A percentile compares a stretch with the other conserved stretches of the same genome.
phyloP scores from a whole-genome alignment of 345 rosid species.

The Jatropha curcas region DNA sequence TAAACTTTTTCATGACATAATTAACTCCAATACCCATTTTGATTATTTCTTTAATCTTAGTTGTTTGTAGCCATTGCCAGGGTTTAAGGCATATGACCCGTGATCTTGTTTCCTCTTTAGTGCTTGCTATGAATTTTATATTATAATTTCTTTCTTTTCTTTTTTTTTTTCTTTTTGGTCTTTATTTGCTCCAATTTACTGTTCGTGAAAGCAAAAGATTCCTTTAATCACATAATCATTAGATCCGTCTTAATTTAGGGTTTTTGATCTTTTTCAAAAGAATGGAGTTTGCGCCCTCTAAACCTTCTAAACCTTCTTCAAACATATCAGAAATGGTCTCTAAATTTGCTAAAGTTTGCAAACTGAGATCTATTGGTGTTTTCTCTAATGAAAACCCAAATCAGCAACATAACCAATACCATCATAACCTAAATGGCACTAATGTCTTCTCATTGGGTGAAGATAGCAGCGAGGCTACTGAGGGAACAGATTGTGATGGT shows the following conservation, averaged over 20 bases:
- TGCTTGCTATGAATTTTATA: slow-evolving; percentile 2
- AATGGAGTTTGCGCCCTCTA: slow-evolving; percentile 47
- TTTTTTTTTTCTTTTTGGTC: neutral
- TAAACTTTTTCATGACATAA: neutral
- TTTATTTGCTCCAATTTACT: neutral
- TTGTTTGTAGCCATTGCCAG: neutral
- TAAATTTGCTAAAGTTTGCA: slow-evolving; percentile 58
- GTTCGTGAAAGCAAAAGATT: slow-evolving; percentile 3
- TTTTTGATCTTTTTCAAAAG: neutral
- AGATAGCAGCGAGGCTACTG: slow-evolving; percentile 33
- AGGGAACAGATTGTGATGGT: slow-evolving; percentile 27
- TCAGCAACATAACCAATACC: slow-evolving; percentile 18
- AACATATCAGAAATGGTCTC: slow-evolving; percentile 53
- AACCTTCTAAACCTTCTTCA: slow-evolving; percentile 41
- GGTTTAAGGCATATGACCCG: slow-evolving; percentile 18
- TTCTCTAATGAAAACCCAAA: slow-evolving; percentile 39
- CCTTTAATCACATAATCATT: neutral
- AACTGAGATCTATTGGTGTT: slow-evolving; percentile 60
- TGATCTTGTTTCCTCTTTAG: slow-evolving; percentile 14
- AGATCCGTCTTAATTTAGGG: slow-evolving; percentile 13
- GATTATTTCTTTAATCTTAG: slow-evolving; percentile 4
- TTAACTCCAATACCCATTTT: neutral
- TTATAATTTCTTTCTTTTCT: too few relatives aligned
- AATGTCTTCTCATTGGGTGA: slow-evolving; percentile 17
- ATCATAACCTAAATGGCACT: slow-evolving; percentile 3